A percentile compares a stretch with the other conserved stretches of the same genome.
Evolutionary conservation across 2,329 filamentous ascomycete genomes (phyloP).

Genomic region (Pseudogymnoascus sp.): DNA sequence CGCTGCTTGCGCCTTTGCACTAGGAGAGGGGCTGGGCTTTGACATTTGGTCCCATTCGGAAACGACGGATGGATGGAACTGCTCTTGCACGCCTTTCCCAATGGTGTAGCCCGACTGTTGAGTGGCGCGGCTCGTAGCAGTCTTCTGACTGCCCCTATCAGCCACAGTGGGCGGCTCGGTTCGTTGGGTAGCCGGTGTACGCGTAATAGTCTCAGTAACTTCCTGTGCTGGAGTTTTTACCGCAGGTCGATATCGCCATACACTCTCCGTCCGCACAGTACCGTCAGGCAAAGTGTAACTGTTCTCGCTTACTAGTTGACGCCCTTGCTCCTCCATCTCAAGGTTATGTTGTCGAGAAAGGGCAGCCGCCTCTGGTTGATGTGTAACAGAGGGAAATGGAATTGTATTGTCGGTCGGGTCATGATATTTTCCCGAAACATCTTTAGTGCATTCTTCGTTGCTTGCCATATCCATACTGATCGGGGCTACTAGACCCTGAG

Average conservation of each 20-base stretch:
- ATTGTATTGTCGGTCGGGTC: neutral
- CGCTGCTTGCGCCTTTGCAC: neutral
- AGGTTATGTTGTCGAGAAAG: neutral
- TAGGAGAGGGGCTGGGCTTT: neutral
- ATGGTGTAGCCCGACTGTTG: neutral
- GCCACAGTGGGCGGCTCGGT: neutral
- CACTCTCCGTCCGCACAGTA: constrained; percentile 1
- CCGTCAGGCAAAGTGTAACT: neutral
- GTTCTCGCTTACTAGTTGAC: neutral
- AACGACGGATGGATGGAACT: neutral
- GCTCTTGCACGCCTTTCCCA: neutral
- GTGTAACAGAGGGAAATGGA: neutral
- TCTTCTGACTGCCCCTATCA: neutral
- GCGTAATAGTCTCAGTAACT: neutral
- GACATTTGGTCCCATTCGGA: constrained; percentile 7
- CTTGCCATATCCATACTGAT: neutral
- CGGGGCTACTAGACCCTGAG: neutral
- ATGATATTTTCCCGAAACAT: neutral
- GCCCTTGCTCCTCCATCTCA: constrained; percentile 1
- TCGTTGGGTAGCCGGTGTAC: neutral
- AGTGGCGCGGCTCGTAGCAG: neutral
- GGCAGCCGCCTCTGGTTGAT: neutral
- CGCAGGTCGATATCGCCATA: constrained; percentile 2
- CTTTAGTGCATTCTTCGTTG: neutral
- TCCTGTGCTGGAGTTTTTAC: neutral